Percentiles rank a stretch among this genome's conserved stretches.
Evolutionary conservation across 805 yeast species (phyloP).

Genomic region (Hyphopichia homilentoma): DNA sequence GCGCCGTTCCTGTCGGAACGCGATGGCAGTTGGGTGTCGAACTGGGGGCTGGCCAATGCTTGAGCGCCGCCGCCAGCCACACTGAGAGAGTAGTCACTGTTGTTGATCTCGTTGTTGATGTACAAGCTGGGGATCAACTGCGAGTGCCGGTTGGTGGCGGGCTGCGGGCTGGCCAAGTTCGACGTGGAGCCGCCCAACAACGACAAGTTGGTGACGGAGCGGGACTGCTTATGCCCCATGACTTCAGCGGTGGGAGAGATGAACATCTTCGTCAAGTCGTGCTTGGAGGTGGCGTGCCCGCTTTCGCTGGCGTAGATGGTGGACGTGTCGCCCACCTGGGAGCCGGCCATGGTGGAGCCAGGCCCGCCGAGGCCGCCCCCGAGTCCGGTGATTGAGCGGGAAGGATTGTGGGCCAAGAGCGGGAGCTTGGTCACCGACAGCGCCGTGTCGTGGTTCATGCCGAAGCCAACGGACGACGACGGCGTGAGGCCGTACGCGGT

Average conservation of each 20-base stretch:
- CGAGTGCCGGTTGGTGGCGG: constrained; percentile 25
- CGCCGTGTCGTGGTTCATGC: constrained; percentile 13
- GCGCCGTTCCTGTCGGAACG: no score
- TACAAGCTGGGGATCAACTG: constrained; percentile 34
- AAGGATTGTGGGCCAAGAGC: constrained; percentile 22
- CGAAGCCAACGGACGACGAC: constrained; percentile 1
- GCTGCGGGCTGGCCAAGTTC: constrained; percentile 14
- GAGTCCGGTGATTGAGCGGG: constrained; percentile 16
- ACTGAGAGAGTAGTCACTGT: constrained; percentile 26
- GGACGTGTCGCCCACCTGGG: constrained; percentile 29
- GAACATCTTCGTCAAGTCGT: constrained; percentile 51
- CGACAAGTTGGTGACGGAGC: constrained; percentile 16
- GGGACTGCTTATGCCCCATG: constrained; percentile 43
- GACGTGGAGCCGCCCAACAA: constrained; percentile 13
- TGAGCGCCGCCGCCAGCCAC: constrained; percentile 3
- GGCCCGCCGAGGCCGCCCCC: constrained; percentile 8
- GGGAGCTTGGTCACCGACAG: constrained; percentile 33
- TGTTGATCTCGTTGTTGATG: constrained; percentile 33
- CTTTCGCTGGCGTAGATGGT: constrained; percentile 30
- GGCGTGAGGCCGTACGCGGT: constrained; percentile 17
- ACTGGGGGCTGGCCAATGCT: constrained; percentile 8
- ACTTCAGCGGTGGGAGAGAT: constrained; percentile 81
- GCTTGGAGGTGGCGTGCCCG: constrained; percentile 28
- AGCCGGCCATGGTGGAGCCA: constrained; percentile 11
- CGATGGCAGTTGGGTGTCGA: constrained; percentile 4